Conservation (phyloP, 805 yeast genomes). For the Starmerella potacharoeniae region DNA sequence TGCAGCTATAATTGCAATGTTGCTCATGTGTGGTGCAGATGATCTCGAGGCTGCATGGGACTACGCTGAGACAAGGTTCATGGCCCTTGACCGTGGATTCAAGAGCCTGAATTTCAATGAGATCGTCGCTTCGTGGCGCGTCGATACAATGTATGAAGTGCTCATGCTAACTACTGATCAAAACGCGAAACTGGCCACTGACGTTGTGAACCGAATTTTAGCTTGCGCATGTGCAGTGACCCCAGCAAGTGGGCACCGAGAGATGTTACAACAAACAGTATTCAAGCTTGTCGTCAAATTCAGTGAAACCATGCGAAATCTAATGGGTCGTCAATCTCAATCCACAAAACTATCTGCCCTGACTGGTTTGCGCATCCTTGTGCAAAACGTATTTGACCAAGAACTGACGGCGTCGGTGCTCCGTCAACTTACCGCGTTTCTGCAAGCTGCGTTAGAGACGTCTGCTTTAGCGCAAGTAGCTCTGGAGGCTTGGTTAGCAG, state of each 20-base stretch:
- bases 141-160: slow-evolving; percentile 15
- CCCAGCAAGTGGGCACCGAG: slow-evolving; percentile 2
- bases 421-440: slow-evolving; percentile 64
- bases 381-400: slow-evolving; percentile 23
- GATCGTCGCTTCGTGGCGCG: slow-evolving; percentile 14
- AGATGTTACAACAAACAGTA: slow-evolving; percentile 15
- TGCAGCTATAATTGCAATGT: slow-evolving; percentile 15
- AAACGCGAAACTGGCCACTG: slow-evolving; percentile 10
- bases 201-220: slow-evolving; percentile 9
- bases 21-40: slow-evolving; percentile 29
- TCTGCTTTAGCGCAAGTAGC: slow-evolving; percentile 49
- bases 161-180: slow-evolving; percentile 13
- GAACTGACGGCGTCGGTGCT: slow-evolving; percentile 15
- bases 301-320: slow-evolving; percentile 66
- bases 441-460: slow-evolving; percentile 66
- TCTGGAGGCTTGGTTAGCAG: slow-evolving; percentile 53
- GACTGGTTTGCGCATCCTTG: slow-evolving; percentile 59
- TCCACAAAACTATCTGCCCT: slow-evolving; percentile 46
- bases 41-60: slow-evolving; percentile 12
- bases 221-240: slow-evolving; percentile 5
- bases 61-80: slow-evolving; percentile 13
- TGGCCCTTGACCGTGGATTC: slow-evolving; percentile 9
- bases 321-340: slow-evolving; percentile 58
- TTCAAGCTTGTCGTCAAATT: slow-evolving; percentile 44
- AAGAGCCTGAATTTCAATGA: slow-evolving; percentile 5